These are phyloP conservation scores for Myxozyma geophila DNA, from an alignment of 805 yeast genomes.

Conservation along the genomic window DNA sequence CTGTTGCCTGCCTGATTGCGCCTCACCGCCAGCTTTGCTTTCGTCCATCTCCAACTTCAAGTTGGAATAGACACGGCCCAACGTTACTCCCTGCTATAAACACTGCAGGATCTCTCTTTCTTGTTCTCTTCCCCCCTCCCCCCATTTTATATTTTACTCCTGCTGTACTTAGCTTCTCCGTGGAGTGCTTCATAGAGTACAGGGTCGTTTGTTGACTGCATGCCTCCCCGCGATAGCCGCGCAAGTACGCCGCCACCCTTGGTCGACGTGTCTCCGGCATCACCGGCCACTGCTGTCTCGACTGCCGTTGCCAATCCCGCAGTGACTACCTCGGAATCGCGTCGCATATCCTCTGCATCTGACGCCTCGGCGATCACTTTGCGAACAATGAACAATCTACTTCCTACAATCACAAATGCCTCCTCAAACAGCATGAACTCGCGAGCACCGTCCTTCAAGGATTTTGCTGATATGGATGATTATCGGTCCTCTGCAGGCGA, in stretches of 20 bases:
- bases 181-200: slow-evolving; percentile 2
- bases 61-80: not conserved
- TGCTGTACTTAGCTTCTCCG: not conserved
- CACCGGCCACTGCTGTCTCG: slow-evolving; percentile 9
- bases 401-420: slow-evolving; percentile 2
- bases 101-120: no score
- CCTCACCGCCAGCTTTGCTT: slow-evolving; percentile 17
- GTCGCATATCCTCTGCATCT: slow-evolving; percentile 33
- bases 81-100: not conserved
- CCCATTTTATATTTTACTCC: not conserved
- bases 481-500: slow-evolving; percentile 30
- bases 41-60: slow-evolving; percentile 3
- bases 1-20: not conserved
- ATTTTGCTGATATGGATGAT: slow-evolving; percentile 30
- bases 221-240: slow-evolving; percentile 20
- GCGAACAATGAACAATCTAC: slow-evolving; percentile 29
- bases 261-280: slow-evolving; percentile 18
- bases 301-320: slow-evolving; percentile 9
- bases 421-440: slow-evolving; percentile 16
- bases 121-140: not conserved
- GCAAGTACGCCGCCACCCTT: slow-evolving; percentile 21
- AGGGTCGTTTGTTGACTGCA: slow-evolving; percentile 1
- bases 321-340: not conserved
- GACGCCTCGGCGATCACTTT: slow-evolving; percentile 35
- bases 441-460: slow-evolving; percentile 32